Base-by-base conservation (phyloP, 768 basidiomycete genomes). In the Collybiopsis luxurians region DNA sequence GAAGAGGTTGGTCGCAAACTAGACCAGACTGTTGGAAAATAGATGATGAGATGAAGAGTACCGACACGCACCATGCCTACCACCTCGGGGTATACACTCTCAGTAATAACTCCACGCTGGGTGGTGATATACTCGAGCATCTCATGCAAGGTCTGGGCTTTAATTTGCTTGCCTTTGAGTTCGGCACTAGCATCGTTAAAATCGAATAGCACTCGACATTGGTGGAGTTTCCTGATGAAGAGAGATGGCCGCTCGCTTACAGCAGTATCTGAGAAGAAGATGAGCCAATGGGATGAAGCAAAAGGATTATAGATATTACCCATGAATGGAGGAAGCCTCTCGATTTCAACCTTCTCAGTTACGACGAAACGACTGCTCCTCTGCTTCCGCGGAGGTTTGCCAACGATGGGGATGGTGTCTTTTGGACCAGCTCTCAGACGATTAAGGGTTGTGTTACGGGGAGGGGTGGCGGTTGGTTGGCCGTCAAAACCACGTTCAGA, bases 121-220 rank as follows among this genome's bases (percentile, higher is more conserved):
- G 92, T 93, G 57, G 95, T 98, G 73, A 99, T 97, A 70, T 98
- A 98, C 69, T 99, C 97, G 68, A 99, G 81, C 92, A 99, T 92
- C 76, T 99, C 97, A 63, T 97, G 92, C 59, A 99, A 75, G 13
- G 97, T 93, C 71, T 97, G 94, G 2, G 95, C 92, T 78, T 99
- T 99, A 75, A 98, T 91, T 72, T 98, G 96, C 76, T 99, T 99
- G 63, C 95, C 95, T 71, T 89, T 91, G 67, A 99, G 82, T 66
- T 99, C 97, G 27, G 91, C 80, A 65, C 91, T 95, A 45, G 95
- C 91, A 69, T 99, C 97, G 69, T 98, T 98, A 74, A 99, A 99
- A 75, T 99, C 97, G 72, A 99, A 99, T 40, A 99, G 76, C 60
- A 98, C 95, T 55, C 90, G 87, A 75, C 96, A 98, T 69, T 99